These are phyloP conservation scores for Ilyonectria robusta DNA, from an alignment of 2,329 filamentous ascomycete genomes.

Conservation along the genomic window DNA sequence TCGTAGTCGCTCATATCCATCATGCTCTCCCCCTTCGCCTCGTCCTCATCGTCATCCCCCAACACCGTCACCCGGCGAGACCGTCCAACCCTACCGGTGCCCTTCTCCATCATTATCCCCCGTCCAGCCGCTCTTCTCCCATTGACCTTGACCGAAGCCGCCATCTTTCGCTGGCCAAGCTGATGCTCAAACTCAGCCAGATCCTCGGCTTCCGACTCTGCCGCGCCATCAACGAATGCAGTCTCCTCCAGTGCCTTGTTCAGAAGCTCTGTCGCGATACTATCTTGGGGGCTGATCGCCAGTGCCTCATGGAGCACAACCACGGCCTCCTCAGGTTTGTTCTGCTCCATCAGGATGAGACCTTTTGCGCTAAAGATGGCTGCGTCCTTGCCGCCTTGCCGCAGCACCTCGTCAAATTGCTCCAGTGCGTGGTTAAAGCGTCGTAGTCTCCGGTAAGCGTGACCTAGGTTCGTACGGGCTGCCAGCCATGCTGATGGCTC, in stretches of 20 bases:
- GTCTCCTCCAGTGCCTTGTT: slow-evolving; percentile 79
- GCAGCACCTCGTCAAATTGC: slow-evolving; percentile 89
- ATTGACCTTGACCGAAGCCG: slow-evolving; percentile 58
- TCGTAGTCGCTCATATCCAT: slow-evolving; percentile 73
- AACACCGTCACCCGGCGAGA: slow-evolving; percentile 51
- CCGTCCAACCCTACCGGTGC: slow-evolving; percentile 60
- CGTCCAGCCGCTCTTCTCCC: slow-evolving; percentile 41
- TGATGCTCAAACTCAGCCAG: slow-evolving; percentile 67
- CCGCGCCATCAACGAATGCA: slow-evolving; percentile 60
- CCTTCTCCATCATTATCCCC: slow-evolving; percentile 55
- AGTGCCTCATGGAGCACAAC: slow-evolving; percentile 87
- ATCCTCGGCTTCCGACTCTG: slow-evolving; percentile 63
- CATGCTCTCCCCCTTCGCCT: slow-evolving; percentile 61
- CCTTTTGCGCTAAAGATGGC: slow-evolving; percentile 87
- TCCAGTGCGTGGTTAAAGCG: slow-evolving; percentile 79
- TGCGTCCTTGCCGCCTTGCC: slow-evolving; percentile 84
- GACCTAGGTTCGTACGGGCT: slow-evolving; percentile 89
- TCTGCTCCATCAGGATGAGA: slow-evolving; percentile 84
- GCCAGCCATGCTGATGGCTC: slow-evolving; percentile 87
- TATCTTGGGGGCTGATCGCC: slow-evolving; percentile 83
- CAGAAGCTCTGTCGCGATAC: slow-evolving; percentile 84
- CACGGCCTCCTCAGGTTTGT: slow-evolving; percentile 82
- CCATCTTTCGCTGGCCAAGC: slow-evolving; percentile 62
- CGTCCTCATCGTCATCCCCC: slow-evolving; percentile 53
- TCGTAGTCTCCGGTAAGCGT: slow-evolving; percentile 83